Evolutionary conservation across 495 filamentous ascomycete genomes (phyloP), one percentile per base, ranked within the genome.

Genomic region (Polyplosphaeria fusca): DNA sequence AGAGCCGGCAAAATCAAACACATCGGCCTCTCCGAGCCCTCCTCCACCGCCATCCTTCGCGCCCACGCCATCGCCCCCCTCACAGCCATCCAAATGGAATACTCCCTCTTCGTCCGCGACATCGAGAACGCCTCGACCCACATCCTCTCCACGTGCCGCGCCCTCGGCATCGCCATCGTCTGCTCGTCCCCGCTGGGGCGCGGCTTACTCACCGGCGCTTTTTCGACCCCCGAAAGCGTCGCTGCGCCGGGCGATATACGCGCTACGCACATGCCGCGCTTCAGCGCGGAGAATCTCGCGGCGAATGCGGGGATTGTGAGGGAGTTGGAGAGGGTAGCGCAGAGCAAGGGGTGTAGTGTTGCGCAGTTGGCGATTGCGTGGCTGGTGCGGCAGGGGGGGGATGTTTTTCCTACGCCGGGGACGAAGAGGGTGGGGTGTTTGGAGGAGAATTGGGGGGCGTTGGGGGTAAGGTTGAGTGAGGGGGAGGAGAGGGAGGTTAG

Each of bases 151-250:
- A 79, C 84, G 0, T 77, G 74, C 58, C 77, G 82, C 11, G 82
- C 86, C 51, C 76, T 89, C 14, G 85, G 82, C 9, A 68, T 85
- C 19, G 71, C 83, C 0, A 67, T 82, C 12, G 75, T 87, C 0
- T 81, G 79, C 0, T 85, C 81, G 67, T 77, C 72, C n/a, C 85
- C 86, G 0, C 71, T 87, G 2, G 83, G 82, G 0, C 78, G 75
- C 3, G 84, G 84, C 12, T 64, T 86, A 12, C 61, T 87, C 39
- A 78, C 76, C 1, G 79, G 78, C 3, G 47, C 71, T 3, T 73
- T 78, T 66, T 66, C 64, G 65, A 27, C 71, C 67, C 3, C 61
- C 42, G 2, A 71, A 65, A 11, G 78, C 80, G 43, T 72, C 82
- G 57, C 68, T 65, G 19, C 73, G 28, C 49, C 68, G 5, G 63